Conservation (phyloP, 2,329 filamentous ascomycete genomes). For the Samsoniella hepiali region DNA sequence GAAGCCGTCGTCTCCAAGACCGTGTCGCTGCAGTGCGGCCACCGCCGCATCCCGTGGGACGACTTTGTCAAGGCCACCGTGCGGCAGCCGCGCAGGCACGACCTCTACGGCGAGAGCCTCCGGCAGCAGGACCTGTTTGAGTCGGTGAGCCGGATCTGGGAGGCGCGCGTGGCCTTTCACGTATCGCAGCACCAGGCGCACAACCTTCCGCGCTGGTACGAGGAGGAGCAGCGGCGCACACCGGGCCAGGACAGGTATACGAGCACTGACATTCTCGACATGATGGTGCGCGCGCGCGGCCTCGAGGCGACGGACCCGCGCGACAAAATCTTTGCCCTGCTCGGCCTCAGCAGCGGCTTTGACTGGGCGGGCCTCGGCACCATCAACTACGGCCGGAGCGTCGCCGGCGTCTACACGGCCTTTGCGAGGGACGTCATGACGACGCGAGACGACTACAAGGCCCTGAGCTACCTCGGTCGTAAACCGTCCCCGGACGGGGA, state of each 20-base stretch:
- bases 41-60: slow-evolving; percentile 9
- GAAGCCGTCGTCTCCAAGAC: slow-evolving; percentile 13
- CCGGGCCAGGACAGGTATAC: not conserved
- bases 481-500: too few species aligned
- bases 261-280: slow-evolving; percentile 10
- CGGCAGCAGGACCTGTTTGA: not conserved
- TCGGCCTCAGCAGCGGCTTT: slow-evolving; percentile 12
- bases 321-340: slow-evolving; percentile 11
- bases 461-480: slow-evolving; percentile 5
- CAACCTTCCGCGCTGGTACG: too few species aligned
- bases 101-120: slow-evolving; percentile 9
- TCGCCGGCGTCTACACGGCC: not conserved
- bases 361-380: slow-evolving; percentile 8
- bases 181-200: not conserved
- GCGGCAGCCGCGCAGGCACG: not conserved
- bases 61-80: slow-evolving; percentile 11
- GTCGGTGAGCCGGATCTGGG: slow-evolving; percentile 9
- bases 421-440: slow-evolving; percentile 9
- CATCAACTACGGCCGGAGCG: slow-evolving; percentile 12
- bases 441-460: not conserved
- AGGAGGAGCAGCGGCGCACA: too few species aligned
- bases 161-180: slow-evolving; percentile 11
- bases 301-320: slow-evolving; percentile 1
- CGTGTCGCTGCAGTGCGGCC: slow-evolving; percentile 8
- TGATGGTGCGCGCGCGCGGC: slow-evolving; percentile 2